These are phyloP conservation scores for Sutorius australiensis DNA, from an alignment of 768 basidiomycete genomes.

Conservation along the genomic window DNA sequence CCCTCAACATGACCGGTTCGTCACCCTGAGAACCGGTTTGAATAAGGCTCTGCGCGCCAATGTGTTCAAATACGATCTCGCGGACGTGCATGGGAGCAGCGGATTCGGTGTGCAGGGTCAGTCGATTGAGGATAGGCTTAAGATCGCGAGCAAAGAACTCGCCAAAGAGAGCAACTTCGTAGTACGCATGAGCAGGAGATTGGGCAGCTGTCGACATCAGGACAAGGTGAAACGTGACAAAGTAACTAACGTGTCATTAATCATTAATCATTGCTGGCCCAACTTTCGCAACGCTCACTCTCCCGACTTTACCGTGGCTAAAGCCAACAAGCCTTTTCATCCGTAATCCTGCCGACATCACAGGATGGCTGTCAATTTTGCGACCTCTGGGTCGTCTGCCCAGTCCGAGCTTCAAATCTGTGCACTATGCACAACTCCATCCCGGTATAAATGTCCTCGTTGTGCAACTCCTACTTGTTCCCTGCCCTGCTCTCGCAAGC, in stretches of 20 bases:
- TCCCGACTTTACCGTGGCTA: neutral
- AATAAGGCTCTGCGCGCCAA: slow-evolving; percentile 60
- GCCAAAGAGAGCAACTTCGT: slow-evolving; percentile 80
- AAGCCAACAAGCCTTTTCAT: neutral
- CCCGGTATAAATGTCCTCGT: slow-evolving; percentile 78
- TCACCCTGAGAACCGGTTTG: slow-evolving; percentile 44
- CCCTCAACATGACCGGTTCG: slow-evolving; percentile 68
- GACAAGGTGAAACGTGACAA: neutral
- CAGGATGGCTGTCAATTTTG: slow-evolving; percentile 8
- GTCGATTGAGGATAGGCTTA: slow-evolving; percentile 71
- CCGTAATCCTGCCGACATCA: neutral
- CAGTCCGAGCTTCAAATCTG: slow-evolving; percentile 37
- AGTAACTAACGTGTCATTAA: neutral
- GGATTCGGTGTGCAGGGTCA: slow-evolving; percentile 78
- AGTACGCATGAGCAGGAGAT: slow-evolving; percentile 56
- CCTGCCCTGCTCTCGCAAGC: slow-evolving; percentile 57
- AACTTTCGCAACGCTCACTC: too few species aligned
- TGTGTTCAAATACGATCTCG: slow-evolving; percentile 79
- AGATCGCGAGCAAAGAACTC: slow-evolving; percentile 79
- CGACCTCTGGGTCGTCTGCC: slow-evolving; percentile 11
- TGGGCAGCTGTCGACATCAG: slow-evolving; percentile 22
- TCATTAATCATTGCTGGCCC: neutral
- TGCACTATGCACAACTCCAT: slow-evolving; percentile 44
- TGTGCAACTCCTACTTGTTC: slow-evolving; percentile 75
- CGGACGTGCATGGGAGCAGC: slow-evolving; percentile 68